Conservation (phyloP, 2,329 filamentous ascomycete species). For the Sclerotinia nivalis region DNA sequence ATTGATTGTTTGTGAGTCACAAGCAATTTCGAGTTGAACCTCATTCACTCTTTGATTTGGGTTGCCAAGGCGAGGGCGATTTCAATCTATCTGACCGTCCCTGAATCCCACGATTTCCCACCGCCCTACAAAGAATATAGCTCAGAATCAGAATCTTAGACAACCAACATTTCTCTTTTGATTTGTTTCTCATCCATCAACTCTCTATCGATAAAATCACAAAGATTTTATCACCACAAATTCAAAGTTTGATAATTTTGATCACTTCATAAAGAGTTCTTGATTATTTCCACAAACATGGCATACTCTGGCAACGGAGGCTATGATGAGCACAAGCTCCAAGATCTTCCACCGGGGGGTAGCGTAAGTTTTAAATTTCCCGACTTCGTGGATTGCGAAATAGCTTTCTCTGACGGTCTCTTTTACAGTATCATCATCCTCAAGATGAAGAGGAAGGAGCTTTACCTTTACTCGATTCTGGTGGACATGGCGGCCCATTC, state of each 20-base stretch:
- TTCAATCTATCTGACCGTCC: background rate
- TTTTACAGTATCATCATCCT: constrained; percentile 46
- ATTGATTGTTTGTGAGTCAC: background rate
- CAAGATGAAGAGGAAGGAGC: constrained; percentile 60
- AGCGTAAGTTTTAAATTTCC: constrained; percentile 52
- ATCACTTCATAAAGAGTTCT: constrained; percentile 4
- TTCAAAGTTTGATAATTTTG: background rate
- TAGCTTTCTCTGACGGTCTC: constrained; percentile 22
- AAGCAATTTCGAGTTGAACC: background rate
- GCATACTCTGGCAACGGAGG: constrained; percentile 63
- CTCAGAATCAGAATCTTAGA: background rate
- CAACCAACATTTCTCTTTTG: constrained; percentile 5
- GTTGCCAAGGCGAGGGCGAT: background rate
- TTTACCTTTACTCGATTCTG: constrained; percentile 50
- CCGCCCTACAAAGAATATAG: constrained; percentile 4
- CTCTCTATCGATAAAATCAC: background rate
- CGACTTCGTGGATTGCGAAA: background rate
- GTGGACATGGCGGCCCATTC: constrained; percentile 51
- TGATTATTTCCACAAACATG: constrained; percentile 46
- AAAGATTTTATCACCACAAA: background rate
- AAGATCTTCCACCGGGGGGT: constrained; percentile 61
- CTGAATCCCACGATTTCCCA: constrained; percentile 4
- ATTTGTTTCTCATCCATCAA: background rate
- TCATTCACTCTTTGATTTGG: background rate
- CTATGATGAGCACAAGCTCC: constrained; percentile 64